Base-by-base conservation (phyloP, 2,329 filamentous ascomycete species). In the Pestalotiopsis sp. region DNA sequence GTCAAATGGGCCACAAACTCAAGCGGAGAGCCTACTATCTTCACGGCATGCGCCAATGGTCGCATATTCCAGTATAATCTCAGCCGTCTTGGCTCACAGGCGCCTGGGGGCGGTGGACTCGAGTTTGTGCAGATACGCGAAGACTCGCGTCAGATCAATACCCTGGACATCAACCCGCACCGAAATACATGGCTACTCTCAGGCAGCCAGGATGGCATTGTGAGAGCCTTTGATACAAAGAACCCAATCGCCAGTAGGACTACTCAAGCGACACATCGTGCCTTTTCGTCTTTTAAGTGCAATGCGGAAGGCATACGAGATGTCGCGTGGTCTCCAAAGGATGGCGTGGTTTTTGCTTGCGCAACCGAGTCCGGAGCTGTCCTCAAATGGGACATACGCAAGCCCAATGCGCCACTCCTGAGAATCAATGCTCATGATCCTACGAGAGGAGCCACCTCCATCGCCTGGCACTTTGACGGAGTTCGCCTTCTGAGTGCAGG, bases 381-480 rank as follows among this genome's bases (percentile, higher is more conserved):
- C 13, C 78, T 90, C 71, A 90, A 91, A 73, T 91, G 89, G 88
- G 89, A 91, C 76, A 83, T 90, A 4, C 83, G 89, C 6, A 88
- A 88, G 73, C 73, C 84, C 5, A 79, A 77, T 17, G 82, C 83
- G 11, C 89, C 89, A 1, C 73, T 90, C 13, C 75, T 91, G 63
- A 85, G 87, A 71, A 87, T 91, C 73, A 87, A 87, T 38, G 89
- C 87, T 0, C 89, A 91, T 73, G 87, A 90, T 60, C 70, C 77
- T 7, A 76, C 77, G 68, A 89, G 86, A 70, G 82, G 86, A 0
- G 89, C 88, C 73, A 83, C 86, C 2, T 84, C 88, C 0, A 87
- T 91, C 58, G 85, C 88, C 3, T 92, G 90, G 90, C 90, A 92
- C 72, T 87, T 89, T 0, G 90, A 92, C 74, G 90, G 90, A 14